phyloP scores from a whole-genome alignment of 2,329 filamentous ascomycete species.

The Hymenoscyphus albidus region DNA sequence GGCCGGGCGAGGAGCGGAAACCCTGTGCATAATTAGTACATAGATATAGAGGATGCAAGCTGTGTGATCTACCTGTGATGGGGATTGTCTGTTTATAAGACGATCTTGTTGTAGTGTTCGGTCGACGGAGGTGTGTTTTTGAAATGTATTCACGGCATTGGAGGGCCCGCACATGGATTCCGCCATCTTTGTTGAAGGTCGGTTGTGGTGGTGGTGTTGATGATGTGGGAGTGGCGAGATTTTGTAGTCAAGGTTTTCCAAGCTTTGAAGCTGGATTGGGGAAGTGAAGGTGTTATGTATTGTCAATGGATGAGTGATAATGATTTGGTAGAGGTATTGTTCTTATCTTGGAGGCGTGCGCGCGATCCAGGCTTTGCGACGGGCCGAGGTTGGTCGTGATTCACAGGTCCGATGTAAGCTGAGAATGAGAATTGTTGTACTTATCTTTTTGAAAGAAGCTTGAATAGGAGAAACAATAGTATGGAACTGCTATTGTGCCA shows the following conservation, averaged over 20 bases:
- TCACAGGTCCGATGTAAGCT: not conserved
- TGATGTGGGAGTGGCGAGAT: not conserved
- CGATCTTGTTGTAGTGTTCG: slow-evolving; percentile 69
- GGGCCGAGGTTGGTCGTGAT: not conserved
- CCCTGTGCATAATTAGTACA: slow-evolving; percentile 41
- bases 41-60: slow-evolving; percentile 1
- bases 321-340: not conserved
- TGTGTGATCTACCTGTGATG: slow-evolving; percentile 47
- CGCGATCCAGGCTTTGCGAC: not conserved
- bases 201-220: not conserved
- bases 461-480: not conserved
- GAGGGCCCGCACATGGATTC: slow-evolving; percentile 68
- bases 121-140: slow-evolving; percentile 64
- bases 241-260: not conserved
- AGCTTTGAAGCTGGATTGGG: not conserved
- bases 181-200: slow-evolving; percentile 47
- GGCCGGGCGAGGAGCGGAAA: slow-evolving; percentile 55
- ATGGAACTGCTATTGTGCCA: not conserved
- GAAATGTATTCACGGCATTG: slow-evolving; percentile 67
- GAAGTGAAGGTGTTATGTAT: not conserved
- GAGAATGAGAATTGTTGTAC: not conserved
- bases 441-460: not conserved
- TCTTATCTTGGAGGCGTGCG: not conserved
- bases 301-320: not conserved
- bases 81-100: slow-evolving; percentile 49